Conservation (phyloP, 108 stramenopile species). For the Nannochloropsis salina region DNA sequence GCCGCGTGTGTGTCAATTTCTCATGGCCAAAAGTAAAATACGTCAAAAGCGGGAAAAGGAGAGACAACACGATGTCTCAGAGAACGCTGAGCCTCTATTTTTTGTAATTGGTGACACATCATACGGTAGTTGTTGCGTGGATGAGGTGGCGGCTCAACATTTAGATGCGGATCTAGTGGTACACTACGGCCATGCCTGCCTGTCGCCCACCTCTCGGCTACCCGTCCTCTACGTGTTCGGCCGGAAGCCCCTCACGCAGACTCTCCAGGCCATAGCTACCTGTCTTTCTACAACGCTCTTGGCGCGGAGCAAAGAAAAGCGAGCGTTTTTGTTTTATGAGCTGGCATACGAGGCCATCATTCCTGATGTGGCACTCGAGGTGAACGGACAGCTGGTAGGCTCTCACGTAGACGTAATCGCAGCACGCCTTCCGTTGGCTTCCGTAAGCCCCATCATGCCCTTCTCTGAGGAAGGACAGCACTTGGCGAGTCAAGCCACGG, state of each 20-base stretch:
- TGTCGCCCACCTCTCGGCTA: slow-evolving; percentile 52
- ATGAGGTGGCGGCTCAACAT: slow-evolving; percentile 84
- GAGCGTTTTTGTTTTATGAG: background rate
- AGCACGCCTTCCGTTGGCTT: slow-evolving; percentile 10
- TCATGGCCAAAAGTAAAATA: slow-evolving; percentile 26
- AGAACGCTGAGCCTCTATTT: slow-evolving; percentile 52
- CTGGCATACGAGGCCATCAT: background rate
- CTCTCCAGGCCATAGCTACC: background rate
- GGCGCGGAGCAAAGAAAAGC: background rate
- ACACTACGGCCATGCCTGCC: slow-evolving; percentile 85
- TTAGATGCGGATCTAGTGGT: slow-evolving; percentile 78
- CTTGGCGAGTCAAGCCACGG: background rate
- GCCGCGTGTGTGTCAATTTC: slow-evolving; percentile 34
- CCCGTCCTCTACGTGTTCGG: slow-evolving; percentile 55
- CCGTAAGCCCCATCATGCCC: background rate
- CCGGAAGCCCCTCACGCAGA: slow-evolving; percentile 54
- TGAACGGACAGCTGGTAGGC: background rate
- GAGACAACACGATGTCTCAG: background rate
- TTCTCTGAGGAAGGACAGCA: background rate
- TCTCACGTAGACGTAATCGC: background rate
- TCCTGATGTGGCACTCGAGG: background rate
- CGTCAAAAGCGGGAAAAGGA: background rate
- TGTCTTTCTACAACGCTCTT: background rate
- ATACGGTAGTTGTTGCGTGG: slow-evolving; percentile 85
- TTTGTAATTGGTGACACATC: slow-evolving; percentile 89